These are phyloP conservation scores for Gnaphalium uliginosum DNA, from an alignment of 129 eudicot species.

Conservation along the genomic window DNA sequence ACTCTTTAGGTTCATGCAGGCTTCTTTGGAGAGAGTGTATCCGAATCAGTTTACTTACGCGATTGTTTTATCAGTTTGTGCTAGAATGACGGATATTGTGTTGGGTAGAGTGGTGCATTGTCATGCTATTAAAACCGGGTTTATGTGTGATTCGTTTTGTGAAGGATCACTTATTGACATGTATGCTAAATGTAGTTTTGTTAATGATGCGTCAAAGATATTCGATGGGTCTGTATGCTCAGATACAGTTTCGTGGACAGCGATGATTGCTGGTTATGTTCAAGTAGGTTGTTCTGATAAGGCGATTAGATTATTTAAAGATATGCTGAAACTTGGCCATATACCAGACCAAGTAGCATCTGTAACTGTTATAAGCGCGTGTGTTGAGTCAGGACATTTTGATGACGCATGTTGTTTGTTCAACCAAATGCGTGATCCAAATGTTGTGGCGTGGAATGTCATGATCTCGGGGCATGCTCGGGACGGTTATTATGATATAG, in stretches of 20 bases:
- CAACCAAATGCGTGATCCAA: slow-evolving; percentile 54
- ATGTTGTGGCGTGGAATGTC: slow-evolving; percentile 81
- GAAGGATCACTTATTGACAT: slow-evolving; percentile 81
- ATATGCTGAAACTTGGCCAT: slow-evolving; percentile 57
- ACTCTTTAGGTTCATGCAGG: slow-evolving; percentile 51
- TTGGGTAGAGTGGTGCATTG: slow-evolving; percentile 72
- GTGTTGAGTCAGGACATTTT: slow-evolving; percentile 59
- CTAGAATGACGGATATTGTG: slow-evolving; percentile 44
- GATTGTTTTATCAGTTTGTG: slow-evolving; percentile 77
- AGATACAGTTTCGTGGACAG: slow-evolving; percentile 83
- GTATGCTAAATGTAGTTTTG: slow-evolving; percentile 64
- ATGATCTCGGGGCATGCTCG: slow-evolving; percentile 90
- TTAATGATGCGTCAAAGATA: slow-evolving; percentile 56
- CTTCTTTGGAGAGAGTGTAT: slow-evolving; percentile 39
- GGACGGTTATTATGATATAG: slow-evolving; percentile 55
- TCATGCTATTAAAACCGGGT: slow-evolving; percentile 56
- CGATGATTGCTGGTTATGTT: slow-evolving; percentile 74
- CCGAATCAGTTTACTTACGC: slow-evolving; percentile 84
- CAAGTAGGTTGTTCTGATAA: slow-evolving; percentile 56
- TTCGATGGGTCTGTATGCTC: slow-evolving; percentile 48
- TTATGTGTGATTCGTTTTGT: slow-evolving; percentile 54
- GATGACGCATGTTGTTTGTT: slow-evolving; percentile 65
- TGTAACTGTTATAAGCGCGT: slow-evolving; percentile 69
- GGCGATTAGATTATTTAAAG: slow-evolving; percentile 55
- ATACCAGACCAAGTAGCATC: slow-evolving; percentile 82